These are phyloP conservation scores for Lactifluus piperatus DNA, from an alignment of 768 basidiomycete genomes.

Conservation along the genomic window DNA sequence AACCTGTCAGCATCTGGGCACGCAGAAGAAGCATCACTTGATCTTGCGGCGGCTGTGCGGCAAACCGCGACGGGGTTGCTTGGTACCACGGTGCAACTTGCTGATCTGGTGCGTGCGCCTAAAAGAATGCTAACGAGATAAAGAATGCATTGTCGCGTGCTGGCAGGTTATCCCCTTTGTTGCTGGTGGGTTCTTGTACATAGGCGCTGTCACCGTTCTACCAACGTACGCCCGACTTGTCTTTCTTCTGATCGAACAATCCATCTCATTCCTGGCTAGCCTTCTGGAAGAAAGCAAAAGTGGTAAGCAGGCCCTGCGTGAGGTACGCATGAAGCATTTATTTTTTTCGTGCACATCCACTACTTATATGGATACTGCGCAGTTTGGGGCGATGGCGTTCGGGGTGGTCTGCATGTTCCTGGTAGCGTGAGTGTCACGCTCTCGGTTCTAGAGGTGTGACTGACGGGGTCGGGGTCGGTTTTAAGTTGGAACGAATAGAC, in stretches of 20 bases:
- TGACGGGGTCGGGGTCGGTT: conserved; percentile 15
- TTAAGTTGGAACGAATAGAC: conserved; percentile 71
- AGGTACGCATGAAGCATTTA: conserved; percentile 43
- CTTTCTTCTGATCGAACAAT: conserved; percentile 6
- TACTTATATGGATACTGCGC: conserved; percentile 19
- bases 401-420: conserved; percentile 88
- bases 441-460: conserved; percentile 4
- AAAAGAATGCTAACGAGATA: conserved; percentile 9
- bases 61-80: conserved; percentile 70
- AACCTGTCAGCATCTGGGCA: conserved; percentile 51
- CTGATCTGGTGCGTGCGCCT: conserved; percentile 62
- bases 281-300: conserved; percentile 83
- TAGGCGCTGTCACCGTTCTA: conserved; percentile 85
- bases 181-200: conserved; percentile 88
- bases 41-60: conserved; percentile 71
- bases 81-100: conserved; percentile 70
- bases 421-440: conserved; percentile 63
- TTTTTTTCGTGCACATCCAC: neutral
- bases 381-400: conserved; percentile 90
- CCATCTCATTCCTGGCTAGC: conserved; percentile 31
- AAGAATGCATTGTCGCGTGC: conserved; percentile 13
- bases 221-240: conserved; percentile 59
- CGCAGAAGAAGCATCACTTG: conserved; percentile 32
- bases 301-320: conserved; percentile 80
- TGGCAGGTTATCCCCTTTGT: conserved; percentile 79